These are phyloP conservation scores for Physocladia obscura DNA, from an alignment of 192 early-diverging fungal genomes.

Conservation along the genomic window DNA sequence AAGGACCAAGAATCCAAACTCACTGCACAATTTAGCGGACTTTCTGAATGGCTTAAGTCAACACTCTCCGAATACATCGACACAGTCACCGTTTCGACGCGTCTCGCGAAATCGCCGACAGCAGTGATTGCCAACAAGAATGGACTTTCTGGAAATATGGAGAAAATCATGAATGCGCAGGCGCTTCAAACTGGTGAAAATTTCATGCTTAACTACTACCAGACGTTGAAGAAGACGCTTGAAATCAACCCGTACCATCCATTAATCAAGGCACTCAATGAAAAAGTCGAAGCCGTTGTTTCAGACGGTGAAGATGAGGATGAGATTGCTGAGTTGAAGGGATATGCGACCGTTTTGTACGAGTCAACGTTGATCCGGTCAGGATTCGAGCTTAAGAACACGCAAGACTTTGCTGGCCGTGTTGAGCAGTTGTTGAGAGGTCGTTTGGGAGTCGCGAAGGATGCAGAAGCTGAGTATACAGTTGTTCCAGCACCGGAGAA, in stretches of 20 bases:
- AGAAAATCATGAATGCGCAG: slow-evolving; percentile 50
- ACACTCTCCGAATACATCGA: slow-evolving; percentile 40
- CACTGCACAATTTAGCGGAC: slow-evolving; percentile 48
- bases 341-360: slow-evolving; percentile 38
- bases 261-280: slow-evolving; percentile 37
- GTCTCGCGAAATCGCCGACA: slow-evolving; percentile 74
- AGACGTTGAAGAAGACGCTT: slow-evolving; percentile 23
- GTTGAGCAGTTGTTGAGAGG: slow-evolving; percentile 42
- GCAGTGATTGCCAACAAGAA: slow-evolving; percentile 60
- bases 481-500: slow-evolving; percentile 45
- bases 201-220: slow-evolving; percentile 36
- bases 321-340: slow-evolving; percentile 18
- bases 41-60: slow-evolving; percentile 43
- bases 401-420: slow-evolving; percentile 35
- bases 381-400: slow-evolving; percentile 36
- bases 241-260: slow-evolving; percentile 46
- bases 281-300: slow-evolving; percentile 31
- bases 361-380: slow-evolving; percentile 41
- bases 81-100: slow-evolving; percentile 67
- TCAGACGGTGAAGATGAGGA: slow-evolving; percentile 18
- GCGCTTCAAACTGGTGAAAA: slow-evolving; percentile 41
- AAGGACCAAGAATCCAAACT: slow-evolving; percentile 23
- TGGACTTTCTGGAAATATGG: slow-evolving; percentile 47
- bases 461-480: slow-evolving; percentile 34
- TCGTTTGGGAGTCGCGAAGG: slow-evolving; percentile 32